Percentiles rank a stretch among this genome's conserved stretches.
These are phyloP conservation scores for Chaetothyriales sp. DNA, from an alignment of 2,329 filamentous ascomycete species.

Conservation along the genomic window DNA sequence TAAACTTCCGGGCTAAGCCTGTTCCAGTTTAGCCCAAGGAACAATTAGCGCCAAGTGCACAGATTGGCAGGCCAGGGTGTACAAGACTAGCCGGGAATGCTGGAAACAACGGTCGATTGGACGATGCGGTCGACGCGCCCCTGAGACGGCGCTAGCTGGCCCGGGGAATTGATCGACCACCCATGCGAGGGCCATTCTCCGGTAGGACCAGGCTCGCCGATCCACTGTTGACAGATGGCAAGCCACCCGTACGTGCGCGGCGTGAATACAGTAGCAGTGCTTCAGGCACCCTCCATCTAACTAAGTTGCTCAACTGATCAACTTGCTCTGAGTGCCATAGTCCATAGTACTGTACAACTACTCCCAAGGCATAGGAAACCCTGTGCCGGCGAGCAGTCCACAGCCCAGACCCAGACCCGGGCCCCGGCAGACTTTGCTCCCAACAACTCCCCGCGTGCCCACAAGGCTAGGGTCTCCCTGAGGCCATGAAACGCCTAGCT, in stretches of 20 bases:
- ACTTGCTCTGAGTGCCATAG: background rate
- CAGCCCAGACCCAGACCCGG: too few species aligned
- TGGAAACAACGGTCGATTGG: background rate
- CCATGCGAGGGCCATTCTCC: background rate
- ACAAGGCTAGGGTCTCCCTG: constrained; percentile 1
- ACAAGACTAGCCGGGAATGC: background rate
- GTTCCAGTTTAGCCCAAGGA: background rate
- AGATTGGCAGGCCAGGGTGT: background rate
- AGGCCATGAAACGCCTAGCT: background rate
- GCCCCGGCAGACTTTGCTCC: background rate
- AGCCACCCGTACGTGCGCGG: background rate
- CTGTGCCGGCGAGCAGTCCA: too few species aligned
- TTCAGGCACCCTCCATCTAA: background rate
- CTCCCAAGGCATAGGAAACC: too few species aligned
- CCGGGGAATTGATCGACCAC: background rate
- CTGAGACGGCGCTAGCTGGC: background rate
- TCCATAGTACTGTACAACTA: too few species aligned
- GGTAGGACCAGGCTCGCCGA: background rate
- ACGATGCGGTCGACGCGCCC: too few species aligned
- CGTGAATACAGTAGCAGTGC: background rate
- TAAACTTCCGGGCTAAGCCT: background rate
- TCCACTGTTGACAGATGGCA: background rate
- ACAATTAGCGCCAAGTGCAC: background rate
- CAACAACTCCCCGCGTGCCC: constrained; percentile 1
- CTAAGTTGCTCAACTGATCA: background rate